Base-by-base conservation (phyloP, 768 basidiomycete genomes). In the Xerocomellus intermedius region DNA sequence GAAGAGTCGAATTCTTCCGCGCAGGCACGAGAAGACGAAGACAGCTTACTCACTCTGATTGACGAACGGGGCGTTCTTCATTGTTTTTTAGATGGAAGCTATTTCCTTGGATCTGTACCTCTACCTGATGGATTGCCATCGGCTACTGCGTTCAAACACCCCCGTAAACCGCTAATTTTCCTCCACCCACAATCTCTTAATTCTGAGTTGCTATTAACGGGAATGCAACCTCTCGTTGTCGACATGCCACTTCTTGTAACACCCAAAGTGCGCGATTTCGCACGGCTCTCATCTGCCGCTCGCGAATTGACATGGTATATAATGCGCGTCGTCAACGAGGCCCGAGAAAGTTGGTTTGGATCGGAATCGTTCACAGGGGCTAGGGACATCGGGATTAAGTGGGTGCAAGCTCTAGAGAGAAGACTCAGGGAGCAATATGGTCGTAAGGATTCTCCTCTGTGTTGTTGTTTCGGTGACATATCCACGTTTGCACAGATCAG, bases 21-120 rank as follows among this genome's bases (percentile, higher is more conserved):
- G n/a, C 65, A 63, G 49, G 54, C 59, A 56, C 77, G 72, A 22
- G 78, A 81, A 56, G 83, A 83, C 62, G 64, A 79, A 30, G 82
- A 86, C 53, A 90, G 87, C 62, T 73, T 93, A 50, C 73, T 93
- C 19, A 74, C 79, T 30, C 78, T 84, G 41, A 68, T 84, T 16
- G 88, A 90, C 63, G 74, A 78, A 49, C 56, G 68, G 19, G 89
- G 91, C 6, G 69, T 69, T 52, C 66, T 91, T 37, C 80, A 85
- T 67, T 80, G 73, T 58, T 92, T 84, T 72, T 74, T 92, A 44
- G 90, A 93, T 64, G 91, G 91, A 16, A 82, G 79, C 57, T 93
- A 86, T 70, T 81, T 82, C 32, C 74, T 93, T 36, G 91, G 91
- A 24, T 67, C 73, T 21, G 69, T 87, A 32, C 42, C 57, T 56